Base-by-base conservation (phyloP, 176 grass and related monocot species). In the Elymus sibiricus region DNA sequence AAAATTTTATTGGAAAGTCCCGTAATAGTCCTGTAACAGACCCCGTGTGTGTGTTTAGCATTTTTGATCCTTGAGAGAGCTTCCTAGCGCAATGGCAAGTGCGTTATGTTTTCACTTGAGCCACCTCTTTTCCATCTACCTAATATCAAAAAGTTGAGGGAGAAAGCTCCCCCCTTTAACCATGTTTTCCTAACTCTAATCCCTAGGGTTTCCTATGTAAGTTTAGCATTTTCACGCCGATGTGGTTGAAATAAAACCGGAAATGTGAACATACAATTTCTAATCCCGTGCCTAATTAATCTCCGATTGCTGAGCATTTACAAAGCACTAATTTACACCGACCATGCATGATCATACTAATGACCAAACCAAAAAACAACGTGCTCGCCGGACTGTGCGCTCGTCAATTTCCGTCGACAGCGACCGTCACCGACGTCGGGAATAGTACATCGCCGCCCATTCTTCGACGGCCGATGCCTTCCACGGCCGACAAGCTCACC, bases 371-470 rank as follows among this genome's bases (percentile, higher is more conserved):
- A 11, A 43, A 9, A 43, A 38, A 17, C 25, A 79, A 63, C 6
- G 6, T 58, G 24, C 26, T 25, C 3, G 13, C 19, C 12, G 61
- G 74, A 40, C 17, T 6, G n/a, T 49, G 34, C 8, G 9, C n/a
- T n/a, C 22, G 34, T 92, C 85, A 97, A 78, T 64, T 86, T 51
- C 85, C 88, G 60, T 89, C 86, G 29, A 89, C 87, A 58, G 93
- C 63, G 34, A 91, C 66, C 11, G 71, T 88, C 63, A 90, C 75
- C 15, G 93, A 88, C 49, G 63, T 59, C 7, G 87, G 85, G 51
- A 92, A 84, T 67, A 92, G 82, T 67, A 78, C 56, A 26, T 74
- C 56, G 31, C 87, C 71, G 47, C 70, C 87, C 67, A 56, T 80
- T 22, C 85, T 70, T 27, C 79, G 72, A 34, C 79, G 72, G 46